Evolutionary conservation across 352 stramenopile species (phyloP).

Genomic region (Pythium monospermum): DNA sequence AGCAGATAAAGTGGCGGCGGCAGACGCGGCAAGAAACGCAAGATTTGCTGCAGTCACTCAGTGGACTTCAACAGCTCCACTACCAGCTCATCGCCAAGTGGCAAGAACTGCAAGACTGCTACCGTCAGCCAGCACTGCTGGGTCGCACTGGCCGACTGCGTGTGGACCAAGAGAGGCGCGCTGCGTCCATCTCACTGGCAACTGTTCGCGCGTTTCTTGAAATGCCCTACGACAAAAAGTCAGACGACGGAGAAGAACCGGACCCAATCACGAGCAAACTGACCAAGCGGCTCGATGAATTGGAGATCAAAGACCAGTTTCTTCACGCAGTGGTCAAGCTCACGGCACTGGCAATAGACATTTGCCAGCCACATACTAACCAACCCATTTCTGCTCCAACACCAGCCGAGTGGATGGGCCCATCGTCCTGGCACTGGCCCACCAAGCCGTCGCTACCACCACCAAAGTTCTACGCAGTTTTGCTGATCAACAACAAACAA

Average conservation of each 20-base stretch:
- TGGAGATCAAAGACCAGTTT: constrained; percentile 32
- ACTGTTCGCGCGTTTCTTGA: constrained; percentile 34
- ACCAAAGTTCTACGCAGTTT: constrained; percentile 16
- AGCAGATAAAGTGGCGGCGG: too few relatives aligned
- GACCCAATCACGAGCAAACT: constrained; percentile 13
- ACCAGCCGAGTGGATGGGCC: too few relatives aligned
- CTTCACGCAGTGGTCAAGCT: constrained; percentile 25
- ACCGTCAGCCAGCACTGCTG: constrained; percentile 9
- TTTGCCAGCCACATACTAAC: too few relatives aligned
- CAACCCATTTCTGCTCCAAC: too few relatives aligned
- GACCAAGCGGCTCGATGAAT: constrained; percentile 22
- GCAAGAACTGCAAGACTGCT: constrained; percentile 46
- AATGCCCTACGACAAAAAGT: background rate
- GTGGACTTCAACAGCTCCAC: constrained; percentile 45
- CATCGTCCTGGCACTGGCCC: background rate
- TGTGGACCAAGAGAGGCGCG: constrained; percentile 20
- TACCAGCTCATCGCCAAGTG: constrained; percentile 46
- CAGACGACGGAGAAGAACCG: background rate
- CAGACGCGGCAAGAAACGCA: constrained; percentile 33
- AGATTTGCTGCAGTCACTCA: constrained; percentile 33
- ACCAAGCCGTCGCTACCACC: background rate
- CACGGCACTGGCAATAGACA: constrained; percentile 1
- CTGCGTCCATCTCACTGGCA: constrained; percentile 29
- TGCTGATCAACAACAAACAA: constrained; percentile 27
- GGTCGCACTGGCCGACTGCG: constrained; percentile 8